Evolutionary conservation across 441 rosid genomes (phyloP), one percentile per base, ranked within the genome.

Genomic region (Erysimum cheiri): DNA sequence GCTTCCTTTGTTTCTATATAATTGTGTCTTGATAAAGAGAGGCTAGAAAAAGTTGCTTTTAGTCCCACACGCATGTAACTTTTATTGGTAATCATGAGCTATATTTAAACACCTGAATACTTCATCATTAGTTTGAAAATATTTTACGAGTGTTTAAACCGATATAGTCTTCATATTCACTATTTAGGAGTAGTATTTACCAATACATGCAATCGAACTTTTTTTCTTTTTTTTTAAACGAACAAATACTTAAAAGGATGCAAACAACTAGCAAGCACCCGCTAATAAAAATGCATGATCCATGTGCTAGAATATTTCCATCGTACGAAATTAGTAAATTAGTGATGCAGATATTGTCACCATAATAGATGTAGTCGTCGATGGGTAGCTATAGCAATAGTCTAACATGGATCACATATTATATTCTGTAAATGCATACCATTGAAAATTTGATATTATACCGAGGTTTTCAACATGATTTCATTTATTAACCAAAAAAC

Each of bases 1-100:
- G 35, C 24, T 48, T 61, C 32, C 15, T 60, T 54, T 67, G 64
- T 50, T 68, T 74, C 69, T 68, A 36, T 44, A 47, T 74, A 55
- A 62, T 68, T 60, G 40, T 74, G 74, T 68, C 54, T 37, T 54
- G 36, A 28, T 46, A 74, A 74, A 54, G 78, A 46, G 52, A 68
- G 41, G 35, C 53, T 44, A 17, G 8, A 52, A 5, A 58, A 61
- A 28, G 48, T 50, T 59, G 68, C 50, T 43, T 72, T 61, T 54
- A 54, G 63, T 53, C 63, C 46, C 69, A 59, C 68, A 73, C 63
- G 69, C 63, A 48, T 32, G 62, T 36, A 72, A 66, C 37, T 32
- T 58, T 37, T 37, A 33, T 47, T 32, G 7, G 67, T 57, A 29
- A 72, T 56, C 43, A 36, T 53, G 28, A 54, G 33, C 47, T 62